Base-by-base conservation (phyloP, 768 basidiomycete genomes). In the Hypholoma fasciculare region DNA sequence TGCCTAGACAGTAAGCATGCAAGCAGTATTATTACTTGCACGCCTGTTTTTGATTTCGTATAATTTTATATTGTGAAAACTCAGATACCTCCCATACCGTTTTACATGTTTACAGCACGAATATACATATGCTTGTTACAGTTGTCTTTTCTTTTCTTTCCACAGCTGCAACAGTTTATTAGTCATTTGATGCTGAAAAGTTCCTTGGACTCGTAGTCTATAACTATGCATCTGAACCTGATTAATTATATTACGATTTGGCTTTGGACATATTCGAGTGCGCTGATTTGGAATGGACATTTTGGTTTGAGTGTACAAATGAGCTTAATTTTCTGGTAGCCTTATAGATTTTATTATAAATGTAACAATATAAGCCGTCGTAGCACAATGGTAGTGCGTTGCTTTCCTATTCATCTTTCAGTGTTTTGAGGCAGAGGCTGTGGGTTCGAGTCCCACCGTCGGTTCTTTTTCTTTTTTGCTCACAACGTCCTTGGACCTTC, bases 321-420 rank as follows among this genome's bases (percentile, higher is more conserved):
- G 30, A 34, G 30, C 23, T 23, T 23, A 23, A 1, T 23, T 23
- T 23, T n/a, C n/a, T 23, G 23, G 4, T 23, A 23, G 23, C 23
- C 23, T 23, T 23, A 4, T 23, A 23, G 23, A 23, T 23, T n/a
- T n/a, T n/a, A n/a, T n/a, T n/a, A n/a, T n/a, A n/a, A n/a, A n/a
- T n/a, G n/a, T n/a, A n/a, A n/a, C n/a, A n/a, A n/a, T n/a, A 40
- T 11, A 40, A 42, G 40, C 40, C 40, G 61, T 56, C 61, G 63
- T 61, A 61, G 65, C 65, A 57, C 63, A 63, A 65, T 62, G 58
- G 62, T 67, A 63, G 63, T 61, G 63, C 63, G 63, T 58, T 63
- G 61, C 59, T 60, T 62, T 67, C 65, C 60, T 64, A 64, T 11
- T 19, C 38, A 4, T 5, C 46, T 26, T 47, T 19, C 3, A 19